These are phyloP conservation scores for Saccharomycopsis olivae DNA, from an alignment of 805 yeast species.

Conservation along the genomic window DNA sequence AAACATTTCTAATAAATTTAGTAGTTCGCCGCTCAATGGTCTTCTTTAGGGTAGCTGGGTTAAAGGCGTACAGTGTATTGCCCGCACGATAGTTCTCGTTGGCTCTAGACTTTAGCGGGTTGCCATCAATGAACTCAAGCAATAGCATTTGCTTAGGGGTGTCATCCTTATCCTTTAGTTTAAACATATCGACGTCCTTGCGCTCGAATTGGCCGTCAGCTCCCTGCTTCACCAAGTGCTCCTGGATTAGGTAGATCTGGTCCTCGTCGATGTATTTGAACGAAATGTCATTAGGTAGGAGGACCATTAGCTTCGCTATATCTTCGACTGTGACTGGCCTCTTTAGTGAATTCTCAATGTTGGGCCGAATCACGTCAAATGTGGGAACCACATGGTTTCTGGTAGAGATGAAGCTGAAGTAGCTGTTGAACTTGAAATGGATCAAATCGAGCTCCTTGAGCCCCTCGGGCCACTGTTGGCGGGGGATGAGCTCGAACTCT, in stretches of 20 bases:
- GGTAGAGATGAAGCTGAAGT: constrained; percentile 51
- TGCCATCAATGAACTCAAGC: constrained; percentile 70
- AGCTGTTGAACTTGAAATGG: constrained; percentile 45
- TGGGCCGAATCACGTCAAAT: constrained; percentile 39
- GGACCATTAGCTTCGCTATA: constrained; percentile 47
- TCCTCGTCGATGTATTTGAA: constrained; percentile 75
- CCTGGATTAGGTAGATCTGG: constrained; percentile 35
- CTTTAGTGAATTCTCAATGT: constrained; percentile 41
- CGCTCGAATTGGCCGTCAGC: constrained; percentile 42
- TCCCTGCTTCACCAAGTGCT: constrained; percentile 23
- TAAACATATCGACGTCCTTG: constrained; percentile 42
- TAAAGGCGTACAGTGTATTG: constrained; percentile 28
- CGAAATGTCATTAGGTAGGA: constrained; percentile 60
- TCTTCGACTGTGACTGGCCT: constrained; percentile 39
- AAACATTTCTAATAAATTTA: constrained; percentile 36
- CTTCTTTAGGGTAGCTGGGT: constrained; percentile 31
- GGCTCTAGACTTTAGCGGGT: constrained; percentile 37
- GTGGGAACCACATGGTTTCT: constrained; percentile 52
- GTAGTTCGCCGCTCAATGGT: constrained; percentile 48
- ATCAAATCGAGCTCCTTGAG: constrained; percentile 35
- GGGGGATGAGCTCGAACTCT: background rate
- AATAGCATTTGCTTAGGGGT: constrained; percentile 45
- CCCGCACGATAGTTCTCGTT: constrained; percentile 31
- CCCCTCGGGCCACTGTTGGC: constrained; percentile 22
- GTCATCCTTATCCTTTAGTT: constrained; percentile 30